phyloP scores from a whole-genome alignment of 495 filamentous ascomycete genomes.

The Trichoderma erinaceum region DNA sequence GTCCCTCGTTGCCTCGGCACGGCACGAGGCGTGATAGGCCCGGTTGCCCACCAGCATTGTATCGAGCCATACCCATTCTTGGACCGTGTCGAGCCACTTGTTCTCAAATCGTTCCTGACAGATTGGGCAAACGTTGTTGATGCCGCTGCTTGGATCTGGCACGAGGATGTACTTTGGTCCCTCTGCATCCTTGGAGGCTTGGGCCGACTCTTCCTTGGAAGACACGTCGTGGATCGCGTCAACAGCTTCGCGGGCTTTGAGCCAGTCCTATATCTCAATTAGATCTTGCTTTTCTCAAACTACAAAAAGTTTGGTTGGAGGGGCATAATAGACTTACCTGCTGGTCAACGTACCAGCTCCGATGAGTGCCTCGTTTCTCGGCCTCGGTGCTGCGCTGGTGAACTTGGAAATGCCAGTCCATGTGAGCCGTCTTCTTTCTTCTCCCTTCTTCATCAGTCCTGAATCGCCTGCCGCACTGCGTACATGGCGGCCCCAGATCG shows the following conservation, averaged over 20 bases:
- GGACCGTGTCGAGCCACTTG: slow-evolving; percentile 79
- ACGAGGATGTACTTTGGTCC: slow-evolving; percentile 71
- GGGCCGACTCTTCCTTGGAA: slow-evolving; percentile 21
- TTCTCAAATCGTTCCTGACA: slow-evolving; percentile 93
- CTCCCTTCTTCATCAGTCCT: slow-evolving; percentile 67
- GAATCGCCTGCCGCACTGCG: slow-evolving; percentile 87
- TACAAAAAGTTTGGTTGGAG: slow-evolving; percentile 14
- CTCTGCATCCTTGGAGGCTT: slow-evolving; percentile 17
- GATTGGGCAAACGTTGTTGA: slow-evolving; percentile 75
- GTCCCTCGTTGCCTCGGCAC: slow-evolving; percentile 73
- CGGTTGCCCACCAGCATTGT: slow-evolving; percentile 69
- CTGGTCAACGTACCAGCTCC: slow-evolving; percentile 92
- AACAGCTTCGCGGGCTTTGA: slow-evolving; percentile 67
- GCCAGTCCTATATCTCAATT: slow-evolving; percentile 63
- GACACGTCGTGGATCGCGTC: slow-evolving; percentile 52
- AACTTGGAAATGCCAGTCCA: slow-evolving; percentile 97
- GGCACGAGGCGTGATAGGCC: slow-evolving; percentile 86
- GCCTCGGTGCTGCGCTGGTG: slow-evolving; percentile 82
- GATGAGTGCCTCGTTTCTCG: slow-evolving; percentile 72
- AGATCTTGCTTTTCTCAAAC: background rate
- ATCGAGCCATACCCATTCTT: slow-evolving; percentile 97
- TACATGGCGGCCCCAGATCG: slow-evolving; percentile 73
- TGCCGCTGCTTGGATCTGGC: slow-evolving; percentile 65
- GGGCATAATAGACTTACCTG: slow-evolving; percentile 52
- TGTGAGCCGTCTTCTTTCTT: slow-evolving; percentile 79